A percentile compares a stretch with the other conserved stretches of the same genome.
Conservation (phyloP, 768 basidiomycete species). For the Leccinum rimulosum region DNA sequence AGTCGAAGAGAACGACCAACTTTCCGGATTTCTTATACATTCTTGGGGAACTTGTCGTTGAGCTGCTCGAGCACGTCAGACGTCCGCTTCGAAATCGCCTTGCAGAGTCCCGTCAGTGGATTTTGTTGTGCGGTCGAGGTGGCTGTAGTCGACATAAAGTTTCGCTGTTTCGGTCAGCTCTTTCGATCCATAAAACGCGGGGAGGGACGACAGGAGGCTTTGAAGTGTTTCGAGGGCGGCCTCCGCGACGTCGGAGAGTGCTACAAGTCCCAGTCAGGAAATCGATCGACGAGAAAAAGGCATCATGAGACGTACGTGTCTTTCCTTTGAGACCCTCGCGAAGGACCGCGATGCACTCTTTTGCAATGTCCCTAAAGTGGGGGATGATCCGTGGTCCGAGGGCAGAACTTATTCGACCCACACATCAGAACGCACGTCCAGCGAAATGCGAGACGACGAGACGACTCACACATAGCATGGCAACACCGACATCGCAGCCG, state of each 20-base stretch:
- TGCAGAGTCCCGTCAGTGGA: constrained; percentile 46
- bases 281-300: not conserved
- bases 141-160: constrained; percentile 51
- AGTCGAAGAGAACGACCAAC: too few relatives aligned
- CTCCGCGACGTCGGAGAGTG: constrained; percentile 29
- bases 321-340: constrained; percentile 36
- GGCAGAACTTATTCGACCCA: constrained; percentile 46
- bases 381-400: constrained; percentile 90
- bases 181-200: constrained; percentile 72
- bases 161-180: constrained; percentile 58
- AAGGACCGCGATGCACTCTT: constrained; percentile 51
- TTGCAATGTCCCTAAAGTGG: constrained; percentile 68
- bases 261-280: constrained; percentile 20
- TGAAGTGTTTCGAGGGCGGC: constrained; percentile 52
- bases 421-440: constrained; percentile 3
- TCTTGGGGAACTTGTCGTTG: too few relatives aligned
- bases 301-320: constrained; percentile 31
- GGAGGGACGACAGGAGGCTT: constrained; percentile 69
- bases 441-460: not conserved
- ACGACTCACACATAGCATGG: constrained; percentile 57
- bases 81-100: constrained; percentile 65
- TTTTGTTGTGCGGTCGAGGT: constrained; percentile 16
- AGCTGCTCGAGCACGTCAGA: too few relatives aligned
- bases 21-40: too few relatives aligned
- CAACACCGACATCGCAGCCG: constrained; percentile 52